phyloP scores from a whole-genome alignment of 176 grass and related monocot genomes.

The Phyllostachys edulis region DNA sequence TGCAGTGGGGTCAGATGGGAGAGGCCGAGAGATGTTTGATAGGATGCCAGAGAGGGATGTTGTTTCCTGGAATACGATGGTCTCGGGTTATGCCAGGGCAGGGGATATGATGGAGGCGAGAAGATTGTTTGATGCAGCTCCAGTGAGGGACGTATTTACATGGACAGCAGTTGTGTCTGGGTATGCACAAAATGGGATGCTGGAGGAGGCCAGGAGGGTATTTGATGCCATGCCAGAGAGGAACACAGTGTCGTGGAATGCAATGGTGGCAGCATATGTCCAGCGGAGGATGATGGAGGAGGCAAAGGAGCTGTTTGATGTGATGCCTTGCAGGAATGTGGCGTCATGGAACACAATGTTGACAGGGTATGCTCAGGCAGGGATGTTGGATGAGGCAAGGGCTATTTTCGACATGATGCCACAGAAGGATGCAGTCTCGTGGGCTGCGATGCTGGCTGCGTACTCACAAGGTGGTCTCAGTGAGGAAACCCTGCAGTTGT shows the following conservation, averaged over 20 bases:
- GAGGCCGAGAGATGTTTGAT: slow-evolving; percentile 67
- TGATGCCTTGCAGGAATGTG: slow-evolving; percentile 67
- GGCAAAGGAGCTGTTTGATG: slow-evolving; percentile 70
- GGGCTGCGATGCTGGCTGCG: slow-evolving; percentile 85
- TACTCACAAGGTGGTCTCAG: slow-evolving; percentile 71
- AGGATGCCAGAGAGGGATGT: slow-evolving; percentile 71
- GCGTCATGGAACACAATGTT: slow-evolving; percentile 90
- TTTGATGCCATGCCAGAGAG: slow-evolving; percentile 89
- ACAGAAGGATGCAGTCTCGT: slow-evolving; percentile 71
- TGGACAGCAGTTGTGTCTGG: slow-evolving; percentile 90
- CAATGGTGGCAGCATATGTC: slow-evolving; percentile 80
- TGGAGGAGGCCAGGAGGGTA: slow-evolving; percentile 62
- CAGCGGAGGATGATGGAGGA: slow-evolving; percentile 66
- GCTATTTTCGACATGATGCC: slow-evolving; percentile 66
- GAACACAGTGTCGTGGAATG: slow-evolving; percentile 81
- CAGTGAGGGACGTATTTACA: slow-evolving; percentile 72
- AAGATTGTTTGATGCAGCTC: slow-evolving; percentile 66
- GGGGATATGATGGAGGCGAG: slow-evolving; percentile 62
- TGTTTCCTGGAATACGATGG: slow-evolving; percentile 84
- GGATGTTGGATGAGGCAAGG: slow-evolving; percentile 66
- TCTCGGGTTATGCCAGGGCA: slow-evolving; percentile 67
- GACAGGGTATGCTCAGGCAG: slow-evolving; percentile 71
- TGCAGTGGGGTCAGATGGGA: slow-evolving; percentile 49
- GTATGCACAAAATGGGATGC: slow-evolving; percentile 82
- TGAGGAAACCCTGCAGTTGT: slow-evolving; percentile 69